Percentiles rank a stretch among this genome's conserved stretches.
These are phyloP conservation scores for Exsudoporus floridanus DNA, from an alignment of 1,284 basidiomycete species.

Conservation along the genomic window DNA sequence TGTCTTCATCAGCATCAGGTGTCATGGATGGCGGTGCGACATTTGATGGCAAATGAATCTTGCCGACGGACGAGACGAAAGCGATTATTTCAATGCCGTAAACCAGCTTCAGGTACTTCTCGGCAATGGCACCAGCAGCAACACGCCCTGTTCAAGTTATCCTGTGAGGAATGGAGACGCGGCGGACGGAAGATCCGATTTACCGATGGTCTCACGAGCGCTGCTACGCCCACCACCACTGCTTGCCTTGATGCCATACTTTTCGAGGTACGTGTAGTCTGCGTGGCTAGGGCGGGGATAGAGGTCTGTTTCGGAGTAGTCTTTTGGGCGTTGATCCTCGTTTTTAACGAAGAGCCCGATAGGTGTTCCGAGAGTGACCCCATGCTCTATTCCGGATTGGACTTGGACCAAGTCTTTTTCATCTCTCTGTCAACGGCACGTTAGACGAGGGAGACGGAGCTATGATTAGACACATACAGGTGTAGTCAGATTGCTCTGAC, in stretches of 20 bases:
- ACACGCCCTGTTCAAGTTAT: constrained; percentile 68
- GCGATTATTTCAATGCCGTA: constrained; percentile 95
- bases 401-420: constrained; percentile 95
- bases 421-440: constrained; percentile 65
- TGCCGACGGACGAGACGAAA: constrained; percentile 95
- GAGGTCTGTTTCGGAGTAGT: constrained; percentile 97
- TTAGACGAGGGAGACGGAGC: constrained; percentile 6
- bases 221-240: constrained; percentile 93
- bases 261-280: constrained; percentile 97
- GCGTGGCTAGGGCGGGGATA: constrained; percentile 98
- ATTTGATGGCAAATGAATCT: constrained; percentile 74
- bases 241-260: constrained; percentile 97
- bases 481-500: constrained; percentile 96
- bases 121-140: constrained; percentile 97
- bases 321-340: constrained; percentile 97
- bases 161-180: constrained; percentile 7
- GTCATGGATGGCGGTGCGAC: constrained; percentile 43
- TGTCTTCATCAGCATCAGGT: constrained; percentile 50
- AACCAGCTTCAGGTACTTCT: constrained; percentile 88
- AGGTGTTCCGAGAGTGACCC: constrained; percentile 95
- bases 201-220: constrained; percentile 96
- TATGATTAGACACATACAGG: constrained; percentile 58
- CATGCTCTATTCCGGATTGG: constrained; percentile 93
- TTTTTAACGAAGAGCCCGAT: constrained; percentile 96
- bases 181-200: background rate